Conservation (phyloP, 805 yeast genomes). For the Suhomyces vadensis region DNA sequence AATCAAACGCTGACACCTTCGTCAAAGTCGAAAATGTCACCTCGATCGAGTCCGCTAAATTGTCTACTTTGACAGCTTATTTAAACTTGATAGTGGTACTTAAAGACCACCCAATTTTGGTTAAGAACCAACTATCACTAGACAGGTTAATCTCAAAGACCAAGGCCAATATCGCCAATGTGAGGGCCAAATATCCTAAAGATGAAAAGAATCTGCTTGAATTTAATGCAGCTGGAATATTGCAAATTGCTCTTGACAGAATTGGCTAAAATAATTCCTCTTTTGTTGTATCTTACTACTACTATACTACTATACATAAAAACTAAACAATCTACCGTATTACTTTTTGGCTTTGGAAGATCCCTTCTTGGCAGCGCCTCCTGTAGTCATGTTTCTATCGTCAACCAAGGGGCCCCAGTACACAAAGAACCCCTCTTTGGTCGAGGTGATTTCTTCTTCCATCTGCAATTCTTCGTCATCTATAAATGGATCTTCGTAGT, state of each 20-base stretch:
- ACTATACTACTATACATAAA: neutral
- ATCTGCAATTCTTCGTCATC: constrained; percentile 90
- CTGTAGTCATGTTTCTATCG: constrained; percentile 26
- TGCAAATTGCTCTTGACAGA: constrained; percentile 38
- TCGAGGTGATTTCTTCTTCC: constrained; percentile 92
- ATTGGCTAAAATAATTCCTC: too few species aligned
- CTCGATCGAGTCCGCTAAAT: constrained; percentile 23
- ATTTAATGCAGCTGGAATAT: constrained; percentile 34
- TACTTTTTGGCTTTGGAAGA: constrained; percentile 28
- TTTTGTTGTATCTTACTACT: too few species aligned
- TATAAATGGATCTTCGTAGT: constrained; percentile 89
- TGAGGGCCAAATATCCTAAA: constrained; percentile 21
- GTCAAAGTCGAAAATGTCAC: constrained; percentile 13
- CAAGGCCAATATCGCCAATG: constrained; percentile 14
- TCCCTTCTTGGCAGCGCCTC: constrained; percentile 22
- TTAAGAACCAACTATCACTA: constrained; percentile 16
- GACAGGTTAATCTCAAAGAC: constrained; percentile 17
- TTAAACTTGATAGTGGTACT: constrained; percentile 52
- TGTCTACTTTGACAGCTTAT: constrained; percentile 53
- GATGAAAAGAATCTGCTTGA: constrained; percentile 18
- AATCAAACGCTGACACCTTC: constrained; percentile 39
- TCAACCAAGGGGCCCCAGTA: constrained; percentile 89
- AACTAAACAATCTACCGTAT: neutral
- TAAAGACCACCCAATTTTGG: constrained; percentile 22
- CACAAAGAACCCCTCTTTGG: constrained; percentile 94